These are phyloP conservation scores for Cordyceps cateniannulata DNA, from an alignment of 2,329 filamentous ascomycete species.

Conservation along the genomic window DNA sequence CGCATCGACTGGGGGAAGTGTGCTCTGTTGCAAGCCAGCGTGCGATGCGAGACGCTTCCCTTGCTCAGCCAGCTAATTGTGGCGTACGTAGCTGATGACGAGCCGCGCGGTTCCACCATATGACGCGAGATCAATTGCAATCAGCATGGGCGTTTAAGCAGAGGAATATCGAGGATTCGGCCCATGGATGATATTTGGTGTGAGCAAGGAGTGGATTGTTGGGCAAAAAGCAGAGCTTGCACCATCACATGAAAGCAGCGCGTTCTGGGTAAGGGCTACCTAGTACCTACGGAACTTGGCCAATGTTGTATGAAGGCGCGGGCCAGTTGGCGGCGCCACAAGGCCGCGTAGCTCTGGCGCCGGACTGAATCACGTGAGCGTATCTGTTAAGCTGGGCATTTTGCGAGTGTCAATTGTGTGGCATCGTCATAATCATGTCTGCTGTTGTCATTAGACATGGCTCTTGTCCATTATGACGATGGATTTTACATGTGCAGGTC, in stretches of 20 bases:
- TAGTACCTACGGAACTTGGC: no score
- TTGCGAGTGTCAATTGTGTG: not conserved
- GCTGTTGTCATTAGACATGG: no score
- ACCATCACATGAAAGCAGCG: constrained; percentile 1
- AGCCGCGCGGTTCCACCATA: not conserved
- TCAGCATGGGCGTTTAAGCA: not conserved
- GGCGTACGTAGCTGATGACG: not conserved
- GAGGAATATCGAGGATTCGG: not conserved
- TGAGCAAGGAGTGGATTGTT: not conserved
- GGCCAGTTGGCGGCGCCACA: no score
- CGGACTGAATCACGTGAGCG: no score
- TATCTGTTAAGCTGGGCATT: no score
- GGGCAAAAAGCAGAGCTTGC: not conserved
- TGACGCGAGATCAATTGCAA: not conserved
- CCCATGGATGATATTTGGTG: not conserved
- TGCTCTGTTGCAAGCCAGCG: not conserved
- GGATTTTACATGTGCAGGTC: no score
- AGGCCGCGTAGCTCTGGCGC: no score
- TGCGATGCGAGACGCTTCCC: not conserved
- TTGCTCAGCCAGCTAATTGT: not conserved
- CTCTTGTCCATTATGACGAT: no score
- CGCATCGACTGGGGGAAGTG: not conserved
- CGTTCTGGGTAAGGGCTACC: constrained; percentile 10
- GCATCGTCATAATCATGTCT: not conserved
- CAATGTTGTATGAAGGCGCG: no score